Base-by-base conservation (phyloP, 352 stramenopile genomes). In the Pythium sukuiense region DNA sequence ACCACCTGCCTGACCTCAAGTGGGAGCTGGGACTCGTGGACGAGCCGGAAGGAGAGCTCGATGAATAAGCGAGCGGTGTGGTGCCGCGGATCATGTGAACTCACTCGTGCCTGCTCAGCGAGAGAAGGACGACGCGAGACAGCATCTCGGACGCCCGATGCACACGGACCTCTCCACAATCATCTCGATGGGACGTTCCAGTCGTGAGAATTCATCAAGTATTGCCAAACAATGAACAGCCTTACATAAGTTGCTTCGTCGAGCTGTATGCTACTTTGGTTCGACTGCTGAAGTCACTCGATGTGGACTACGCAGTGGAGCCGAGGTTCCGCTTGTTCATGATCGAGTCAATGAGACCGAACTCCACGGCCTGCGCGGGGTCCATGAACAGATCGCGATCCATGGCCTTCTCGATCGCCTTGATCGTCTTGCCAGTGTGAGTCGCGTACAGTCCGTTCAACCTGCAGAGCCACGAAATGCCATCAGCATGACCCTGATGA, bases 321-420 rank as follows among this genome's bases (percentile, higher is more conserved):
- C 37, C 54, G 0, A 67, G 45, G 26, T 66, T 81, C 29, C 87
- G 78, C 69, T 87, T 92, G 46, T 70, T 59, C 67, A 95, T 84
- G 73, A 95, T 92, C 0, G 80, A 80, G 71, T 95, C 87, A 59
- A 95, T 88, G 46, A 95, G 85, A 32, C 87, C 87, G 66, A 95
- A 95, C 49, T 90, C 84, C 18, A 88, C 72, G 18, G 87, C 87
- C 45, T 83, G 76, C 26, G 73, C 65, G 2, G 87, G 77, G 58
- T 96, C 86, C 84, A 96, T 92, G 73, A 95, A 95, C 26, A 93
- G 67, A 64, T 95, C 87, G 61, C 87, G 79, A 65, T 95, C 87
- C 87, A 95, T 94, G 9, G 85, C 85, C 62, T 91, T 86, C 74
- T 95, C 87, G 55, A 95, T 95, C 57, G 81, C 71, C 18, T 76